Evolutionary conservation across 2,329 filamentous ascomycete genomes (phyloP).

Genomic region (Talaromyces verruculosus): DNA sequence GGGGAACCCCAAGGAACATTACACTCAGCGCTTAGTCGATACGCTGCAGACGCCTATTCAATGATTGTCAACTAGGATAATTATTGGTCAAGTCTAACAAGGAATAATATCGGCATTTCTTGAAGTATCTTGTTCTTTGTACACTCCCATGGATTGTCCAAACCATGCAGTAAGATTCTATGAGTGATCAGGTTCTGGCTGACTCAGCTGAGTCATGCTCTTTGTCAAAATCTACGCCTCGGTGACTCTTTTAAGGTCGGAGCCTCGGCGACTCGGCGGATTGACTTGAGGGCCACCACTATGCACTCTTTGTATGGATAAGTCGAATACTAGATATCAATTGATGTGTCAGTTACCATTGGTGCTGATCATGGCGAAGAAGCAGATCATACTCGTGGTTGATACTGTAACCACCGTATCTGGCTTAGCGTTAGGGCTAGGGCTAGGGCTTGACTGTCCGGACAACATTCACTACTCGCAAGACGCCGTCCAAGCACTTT

Average conservation of each 20-base stretch:
- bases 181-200: background rate
- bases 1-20: background rate
- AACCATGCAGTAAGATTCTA: background rate
- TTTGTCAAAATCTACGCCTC: background rate
- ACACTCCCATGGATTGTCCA: background rate
- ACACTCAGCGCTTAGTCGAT: background rate
- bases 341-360: background rate
- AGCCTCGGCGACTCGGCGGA: background rate
- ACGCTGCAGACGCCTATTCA: slow-evolving; percentile 1
- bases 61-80: background rate
- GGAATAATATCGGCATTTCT: background rate
- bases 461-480: background rate
- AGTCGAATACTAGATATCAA: background rate
- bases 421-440: background rate
- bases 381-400: background rate
- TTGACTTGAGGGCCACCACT: background rate
- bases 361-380: background rate
- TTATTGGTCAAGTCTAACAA: background rate
- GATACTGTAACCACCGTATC: background rate
- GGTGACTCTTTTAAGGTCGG: background rate
- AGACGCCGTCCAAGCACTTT: background rate
- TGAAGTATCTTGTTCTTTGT: background rate
- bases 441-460: background rate
- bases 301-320: background rate
- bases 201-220: slow-evolving; percentile 4